These are phyloP conservation scores for Selaginella tamariscina DNA, from an alignment of 75 land plant species.

Conservation along the genomic window DNA sequence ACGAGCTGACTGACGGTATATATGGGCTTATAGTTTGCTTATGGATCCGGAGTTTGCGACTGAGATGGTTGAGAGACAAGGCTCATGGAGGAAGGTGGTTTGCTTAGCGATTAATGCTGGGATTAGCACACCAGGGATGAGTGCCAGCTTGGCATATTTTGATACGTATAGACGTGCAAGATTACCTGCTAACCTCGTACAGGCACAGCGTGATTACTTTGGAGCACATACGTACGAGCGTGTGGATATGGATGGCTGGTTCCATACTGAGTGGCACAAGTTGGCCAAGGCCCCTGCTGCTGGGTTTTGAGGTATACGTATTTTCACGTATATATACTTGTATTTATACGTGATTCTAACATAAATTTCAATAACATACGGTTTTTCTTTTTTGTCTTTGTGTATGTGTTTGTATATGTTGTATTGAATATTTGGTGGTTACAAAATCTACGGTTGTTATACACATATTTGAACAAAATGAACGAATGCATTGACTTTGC, in stretches of 20 bases:
- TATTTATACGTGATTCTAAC: no score
- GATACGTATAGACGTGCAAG: constrained; percentile 21
- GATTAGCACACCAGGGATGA: constrained; percentile 54
- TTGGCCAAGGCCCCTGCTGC: constrained; percentile 15
- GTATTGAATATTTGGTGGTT: no score
- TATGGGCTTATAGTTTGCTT: constrained; percentile 40
- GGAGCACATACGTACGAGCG: constrained; percentile 45
- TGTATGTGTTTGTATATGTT: no score
- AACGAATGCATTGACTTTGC: no score
- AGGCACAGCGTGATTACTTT: constrained; percentile 42
- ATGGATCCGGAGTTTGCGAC: constrained; percentile 55
- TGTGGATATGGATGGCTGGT: constrained; percentile 26
- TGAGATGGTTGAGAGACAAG: constrained; percentile 50
- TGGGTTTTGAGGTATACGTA: no score
- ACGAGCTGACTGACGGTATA: no score
- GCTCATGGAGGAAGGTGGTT: constrained; percentile 48
- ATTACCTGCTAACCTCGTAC: constrained; percentile 39
- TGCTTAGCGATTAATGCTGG: constrained; percentile 44
- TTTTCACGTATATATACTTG: no score
- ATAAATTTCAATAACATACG: no score
- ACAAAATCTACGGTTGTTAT: no score
- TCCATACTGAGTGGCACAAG: constrained; percentile 44
- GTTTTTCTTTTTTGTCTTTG: no score
- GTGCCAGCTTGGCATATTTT: constrained; percentile 13
- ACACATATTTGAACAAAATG: no score